phyloP scores from a whole-genome alignment of 2,329 filamentous ascomycete genomes.

The Sordariomycetes sp. region DNA sequence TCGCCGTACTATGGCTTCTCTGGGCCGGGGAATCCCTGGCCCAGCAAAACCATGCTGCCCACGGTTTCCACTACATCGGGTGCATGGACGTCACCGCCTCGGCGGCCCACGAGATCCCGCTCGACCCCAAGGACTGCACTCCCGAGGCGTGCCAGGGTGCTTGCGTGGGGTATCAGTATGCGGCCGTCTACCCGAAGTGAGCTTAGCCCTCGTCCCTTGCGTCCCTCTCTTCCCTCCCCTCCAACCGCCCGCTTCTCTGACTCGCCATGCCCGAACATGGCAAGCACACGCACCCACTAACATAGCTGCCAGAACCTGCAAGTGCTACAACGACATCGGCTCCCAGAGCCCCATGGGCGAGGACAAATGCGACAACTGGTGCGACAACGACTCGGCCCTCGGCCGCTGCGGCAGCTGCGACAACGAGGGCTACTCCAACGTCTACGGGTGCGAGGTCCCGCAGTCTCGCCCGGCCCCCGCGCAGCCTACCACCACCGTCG shows the following conservation, averaged over 20 bases:
- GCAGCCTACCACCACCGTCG: not conserved
- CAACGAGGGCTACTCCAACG: not conserved
- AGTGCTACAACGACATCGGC: not conserved
- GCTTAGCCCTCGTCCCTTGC: not conserved
- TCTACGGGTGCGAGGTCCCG: not conserved
- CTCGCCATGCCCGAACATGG: not conserved
- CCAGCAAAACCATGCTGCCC: conserved; percentile 6
- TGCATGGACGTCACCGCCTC: conserved; percentile 5
- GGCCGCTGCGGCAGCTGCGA: not conserved
- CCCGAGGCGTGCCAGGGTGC: conserved; percentile 8
- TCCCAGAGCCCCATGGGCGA: not conserved
- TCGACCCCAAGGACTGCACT: conserved; percentile 6
- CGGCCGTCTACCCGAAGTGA: conserved; percentile 8
- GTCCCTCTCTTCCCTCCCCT: not conserved
- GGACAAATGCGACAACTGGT: not conserved
- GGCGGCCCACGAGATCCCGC: not conserved
- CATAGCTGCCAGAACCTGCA: not conserved
- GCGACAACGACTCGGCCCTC: not conserved
- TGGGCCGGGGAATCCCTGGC: conserved; percentile 2
- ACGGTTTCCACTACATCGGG: conserved; percentile 6
- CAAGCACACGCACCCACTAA: not conserved
- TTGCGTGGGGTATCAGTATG: conserved; percentile 7
- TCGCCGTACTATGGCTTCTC: not conserved
- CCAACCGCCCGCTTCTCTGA: not conserved
- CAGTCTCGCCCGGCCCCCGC: not conserved